Percentiles rank a stretch among this genome's conserved stretches.
Conservation (phyloP, 192 early-diverging fungal species). For the Rhizophagus sp. region DNA sequence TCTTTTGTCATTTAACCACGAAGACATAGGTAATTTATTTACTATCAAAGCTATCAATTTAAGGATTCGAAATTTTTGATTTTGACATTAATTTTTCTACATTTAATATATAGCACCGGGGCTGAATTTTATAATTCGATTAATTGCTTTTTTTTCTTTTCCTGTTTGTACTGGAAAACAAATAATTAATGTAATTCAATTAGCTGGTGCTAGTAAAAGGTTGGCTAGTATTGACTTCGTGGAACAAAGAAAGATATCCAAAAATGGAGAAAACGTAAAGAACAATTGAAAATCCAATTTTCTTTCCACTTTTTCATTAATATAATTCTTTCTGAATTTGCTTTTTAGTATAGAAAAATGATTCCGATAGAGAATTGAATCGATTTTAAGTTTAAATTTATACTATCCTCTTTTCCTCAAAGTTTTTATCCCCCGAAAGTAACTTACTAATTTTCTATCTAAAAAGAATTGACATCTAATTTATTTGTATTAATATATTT, state of each 20-base stretch:
- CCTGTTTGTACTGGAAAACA: conserved; percentile 88
- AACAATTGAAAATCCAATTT: background rate
- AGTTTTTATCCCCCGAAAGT: background rate
- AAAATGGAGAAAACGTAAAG: background rate
- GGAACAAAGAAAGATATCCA: conserved; percentile 37
- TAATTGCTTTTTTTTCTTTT: conserved; percentile 47
- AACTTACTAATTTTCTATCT: background rate
- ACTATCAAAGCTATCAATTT: background rate
- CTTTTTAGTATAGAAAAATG: too few species aligned
- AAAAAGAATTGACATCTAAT: background rate
- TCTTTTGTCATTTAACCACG: conserved; percentile 50
- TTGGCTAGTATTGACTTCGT: conserved; percentile 73
- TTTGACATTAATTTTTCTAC: background rate
- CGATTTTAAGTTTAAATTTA: too few species aligned
- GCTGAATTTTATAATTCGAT: background rate
- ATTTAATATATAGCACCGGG: background rate
- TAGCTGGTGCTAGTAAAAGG: conserved; percentile 79
- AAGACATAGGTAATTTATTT: background rate
- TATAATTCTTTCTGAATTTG: too few species aligned
- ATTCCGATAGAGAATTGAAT: too few species aligned
- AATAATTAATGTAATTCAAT: conserved; percentile 91
- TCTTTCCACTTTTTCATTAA: background rate
- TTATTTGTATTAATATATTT: background rate
- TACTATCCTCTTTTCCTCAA: too few species aligned
- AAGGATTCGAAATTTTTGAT: conserved; percentile 13